Conservation (phyloP, 2,329 filamentous ascomycete genomes). For the Alternaria angustiovoidea region DNA sequence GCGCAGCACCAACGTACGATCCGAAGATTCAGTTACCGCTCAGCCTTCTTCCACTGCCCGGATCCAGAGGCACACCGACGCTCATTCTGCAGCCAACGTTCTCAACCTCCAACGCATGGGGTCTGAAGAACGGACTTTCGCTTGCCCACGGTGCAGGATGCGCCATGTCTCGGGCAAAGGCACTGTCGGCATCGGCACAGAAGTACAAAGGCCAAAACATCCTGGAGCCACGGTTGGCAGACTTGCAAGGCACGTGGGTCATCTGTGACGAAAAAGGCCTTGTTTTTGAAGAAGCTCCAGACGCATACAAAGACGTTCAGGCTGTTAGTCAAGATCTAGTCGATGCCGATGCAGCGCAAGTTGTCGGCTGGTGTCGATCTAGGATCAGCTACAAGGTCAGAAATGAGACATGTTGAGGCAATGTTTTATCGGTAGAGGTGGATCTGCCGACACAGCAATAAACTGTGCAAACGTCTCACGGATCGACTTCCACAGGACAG, state of each 20-base stretch:
- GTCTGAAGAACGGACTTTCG: conserved; percentile 45
- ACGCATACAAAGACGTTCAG: conserved; percentile 51
- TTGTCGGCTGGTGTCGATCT: conserved; percentile 46
- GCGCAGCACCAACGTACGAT: conserved; percentile 45
- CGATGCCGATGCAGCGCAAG: conserved; percentile 39
- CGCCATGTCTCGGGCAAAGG: conserved; percentile 50
- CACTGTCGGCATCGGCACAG: conserved; percentile 36
- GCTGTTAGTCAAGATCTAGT: conserved; percentile 49
- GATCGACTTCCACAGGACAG: background rate
- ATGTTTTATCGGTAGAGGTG: background rate
- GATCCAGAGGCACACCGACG: conserved; percentile 51
- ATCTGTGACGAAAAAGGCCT: conserved; percentile 51
- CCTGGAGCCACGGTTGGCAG: conserved; percentile 30
- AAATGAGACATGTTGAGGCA: conserved; percentile 35
- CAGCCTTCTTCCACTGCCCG: conserved; percentile 47
- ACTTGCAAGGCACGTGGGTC: conserved; percentile 46
- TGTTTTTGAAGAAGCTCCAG: conserved; percentile 51
- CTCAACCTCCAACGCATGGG: conserved; percentile 34
- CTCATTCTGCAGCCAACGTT: conserved; percentile 48
- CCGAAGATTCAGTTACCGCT: conserved; percentile 32
- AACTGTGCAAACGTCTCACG: background rate
- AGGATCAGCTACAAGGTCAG: conserved; percentile 52
- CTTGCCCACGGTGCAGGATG: conserved; percentile 51
- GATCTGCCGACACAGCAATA: background rate
- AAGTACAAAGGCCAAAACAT: conserved; percentile 48